Conservation (phyloP, 495 filamentous ascomycete species). For the Aspergillus ellipticus region DNA sequence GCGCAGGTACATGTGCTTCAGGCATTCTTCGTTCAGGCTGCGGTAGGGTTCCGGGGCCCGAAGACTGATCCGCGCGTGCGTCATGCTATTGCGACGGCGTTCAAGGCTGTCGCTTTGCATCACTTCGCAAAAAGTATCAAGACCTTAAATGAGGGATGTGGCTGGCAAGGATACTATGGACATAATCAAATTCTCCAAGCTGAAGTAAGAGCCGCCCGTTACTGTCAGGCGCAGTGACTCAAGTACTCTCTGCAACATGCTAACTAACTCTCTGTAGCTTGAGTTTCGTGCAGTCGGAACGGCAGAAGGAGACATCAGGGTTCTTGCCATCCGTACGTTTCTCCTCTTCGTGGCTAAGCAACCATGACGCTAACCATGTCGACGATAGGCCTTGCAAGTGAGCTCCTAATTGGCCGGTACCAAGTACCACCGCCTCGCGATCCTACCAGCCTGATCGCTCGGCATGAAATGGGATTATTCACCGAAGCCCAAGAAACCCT, state of each 20-base stretch:
- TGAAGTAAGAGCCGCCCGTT: slow-evolving; percentile 33
- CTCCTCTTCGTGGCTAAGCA: background rate
- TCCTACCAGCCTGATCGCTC: slow-evolving; percentile 21
- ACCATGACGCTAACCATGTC: background rate
- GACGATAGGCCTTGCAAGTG: slow-evolving; percentile 29
- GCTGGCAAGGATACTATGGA: slow-evolving; percentile 20
- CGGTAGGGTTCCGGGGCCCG: slow-evolving; percentile 9
- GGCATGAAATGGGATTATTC: slow-evolving; percentile 30
- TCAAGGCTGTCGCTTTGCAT: slow-evolving; percentile 28
- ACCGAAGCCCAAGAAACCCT: slow-evolving; percentile 19
- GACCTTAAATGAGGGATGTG: slow-evolving; percentile 20
- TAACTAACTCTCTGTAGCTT: slow-evolving; percentile 5
- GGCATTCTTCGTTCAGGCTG: slow-evolving; percentile 21
- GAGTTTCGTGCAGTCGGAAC: slow-evolving; percentile 18
- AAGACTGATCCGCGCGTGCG: slow-evolving; percentile 13
- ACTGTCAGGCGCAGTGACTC: too few species aligned
- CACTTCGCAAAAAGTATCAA: slow-evolving; percentile 15
- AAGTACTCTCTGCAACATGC: background rate
- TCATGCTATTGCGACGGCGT: slow-evolving; percentile 20
- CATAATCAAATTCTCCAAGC: slow-evolving; percentile 20
- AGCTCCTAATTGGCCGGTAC: slow-evolving; percentile 36
- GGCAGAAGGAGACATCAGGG: slow-evolving; percentile 21
- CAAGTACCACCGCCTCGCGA: slow-evolving; percentile 21
- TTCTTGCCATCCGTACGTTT: slow-evolving; percentile 24
- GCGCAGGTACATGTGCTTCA: slow-evolving; percentile 29